A percentile compares a stretch with the other conserved stretches of the same genome.
phyloP scores from a whole-genome alignment of 768 basidiomycete genomes.

The Neoboletus brunneissimus region DNA sequence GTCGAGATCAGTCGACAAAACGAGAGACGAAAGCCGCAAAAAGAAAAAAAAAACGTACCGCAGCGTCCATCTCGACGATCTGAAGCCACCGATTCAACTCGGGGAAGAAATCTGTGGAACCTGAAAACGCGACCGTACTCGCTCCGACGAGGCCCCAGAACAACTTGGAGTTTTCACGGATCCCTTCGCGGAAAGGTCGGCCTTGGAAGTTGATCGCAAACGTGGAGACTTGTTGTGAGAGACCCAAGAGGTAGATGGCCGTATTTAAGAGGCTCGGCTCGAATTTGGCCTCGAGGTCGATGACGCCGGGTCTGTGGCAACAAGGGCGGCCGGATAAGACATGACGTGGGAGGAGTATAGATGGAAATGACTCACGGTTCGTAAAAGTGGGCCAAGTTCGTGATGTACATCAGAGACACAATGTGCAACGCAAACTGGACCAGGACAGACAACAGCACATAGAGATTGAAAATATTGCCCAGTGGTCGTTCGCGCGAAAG shows the following conservation, averaged over 20 bases:
- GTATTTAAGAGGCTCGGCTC: conserved; percentile 94
- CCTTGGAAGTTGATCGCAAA: conserved; percentile 99
- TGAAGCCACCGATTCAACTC: conserved; percentile 97
- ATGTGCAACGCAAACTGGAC: conserved; percentile 95
- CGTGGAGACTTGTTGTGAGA: conserved; percentile 97
- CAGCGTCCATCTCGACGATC: conserved; percentile 82
- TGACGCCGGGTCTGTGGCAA: conserved; percentile 54
- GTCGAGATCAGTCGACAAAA: too few species aligned
- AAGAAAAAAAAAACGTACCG: conserved; percentile 48
- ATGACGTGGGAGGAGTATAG: neutral
- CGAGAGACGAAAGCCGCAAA: neutral
- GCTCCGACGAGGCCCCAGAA: conserved; percentile 92
- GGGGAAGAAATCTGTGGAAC: conserved; percentile 91
- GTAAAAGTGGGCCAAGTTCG: conserved; percentile 69
- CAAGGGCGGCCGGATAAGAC: neutral
- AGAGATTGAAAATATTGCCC: conserved; percentile 95
- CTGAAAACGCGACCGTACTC: conserved; percentile 86
- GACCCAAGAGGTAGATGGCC: conserved; percentile 90
- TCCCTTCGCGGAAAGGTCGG: conserved; percentile 97
- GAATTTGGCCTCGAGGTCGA: conserved; percentile 96
- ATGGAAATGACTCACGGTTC: conserved; percentile 61
- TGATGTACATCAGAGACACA: conserved; percentile 87
- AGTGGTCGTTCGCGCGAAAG: conserved; percentile 91
- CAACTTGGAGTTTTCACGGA: conserved; percentile 91
- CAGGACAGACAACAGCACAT: conserved; percentile 88